phyloP scores from a whole-genome alignment of 2,329 filamentous ascomycete species.

The Penicillium janthinellum region DNA sequence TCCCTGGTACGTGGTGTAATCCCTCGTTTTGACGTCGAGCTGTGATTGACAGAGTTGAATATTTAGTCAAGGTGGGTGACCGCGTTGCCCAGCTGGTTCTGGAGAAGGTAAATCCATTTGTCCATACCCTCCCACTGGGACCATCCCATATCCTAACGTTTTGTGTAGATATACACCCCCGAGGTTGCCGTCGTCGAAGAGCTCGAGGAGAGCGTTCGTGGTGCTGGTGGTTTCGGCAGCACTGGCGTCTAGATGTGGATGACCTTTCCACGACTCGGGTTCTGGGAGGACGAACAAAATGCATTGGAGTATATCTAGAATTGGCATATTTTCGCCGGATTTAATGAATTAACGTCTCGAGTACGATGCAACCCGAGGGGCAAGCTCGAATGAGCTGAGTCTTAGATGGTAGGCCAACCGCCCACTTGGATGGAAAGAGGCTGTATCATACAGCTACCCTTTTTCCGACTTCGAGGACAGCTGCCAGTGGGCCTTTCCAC shows the following conservation, averaged over 20 bases:
- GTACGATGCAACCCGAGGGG: neutral
- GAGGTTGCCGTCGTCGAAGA: constrained; percentile 87
- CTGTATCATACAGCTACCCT: too few species aligned
- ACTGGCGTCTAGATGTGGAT: constrained; percentile 58
- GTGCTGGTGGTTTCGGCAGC: constrained; percentile 88
- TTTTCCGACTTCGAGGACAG: too few species aligned
- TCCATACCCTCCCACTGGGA: neutral
- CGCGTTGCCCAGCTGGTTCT: constrained; percentile 90
- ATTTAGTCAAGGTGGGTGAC: constrained; percentile 76
- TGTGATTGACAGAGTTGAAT: neutral
- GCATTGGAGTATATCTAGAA: constrained; percentile 9
- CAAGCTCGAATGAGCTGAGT: too few species aligned
- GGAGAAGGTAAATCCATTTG: constrained; percentile 63
- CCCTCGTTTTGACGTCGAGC: neutral
- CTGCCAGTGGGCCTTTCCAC: too few species aligned
- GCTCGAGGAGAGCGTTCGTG: constrained; percentile 86
- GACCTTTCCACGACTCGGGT: neutral
- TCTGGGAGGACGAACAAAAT: neutral
- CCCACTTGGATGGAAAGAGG: too few species aligned
- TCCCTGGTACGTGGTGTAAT: constrained; percentile 49
- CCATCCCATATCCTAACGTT: constrained; percentile 4
- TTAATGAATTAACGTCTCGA: constrained; percentile 18
- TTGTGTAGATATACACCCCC: constrained; percentile 75
- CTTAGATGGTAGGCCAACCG: too few species aligned
- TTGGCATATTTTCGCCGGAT: neutral